Base-by-base conservation (phyloP, 805 yeast genomes). In the Candida nonsorbophila region DNA sequence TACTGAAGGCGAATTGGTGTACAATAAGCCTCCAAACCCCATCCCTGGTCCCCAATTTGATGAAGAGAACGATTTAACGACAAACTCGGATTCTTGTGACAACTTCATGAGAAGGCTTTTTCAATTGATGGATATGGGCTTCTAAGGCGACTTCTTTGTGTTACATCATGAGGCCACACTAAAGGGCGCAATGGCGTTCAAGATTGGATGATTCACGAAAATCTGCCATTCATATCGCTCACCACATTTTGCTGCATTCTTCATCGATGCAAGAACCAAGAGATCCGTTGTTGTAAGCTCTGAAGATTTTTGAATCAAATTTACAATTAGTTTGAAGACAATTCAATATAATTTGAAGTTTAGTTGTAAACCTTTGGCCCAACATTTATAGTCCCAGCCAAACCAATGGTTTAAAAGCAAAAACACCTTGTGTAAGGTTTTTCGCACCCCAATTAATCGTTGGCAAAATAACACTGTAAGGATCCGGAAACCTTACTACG, bases 201-300 rank as follows among this genome's bases (percentile, higher is more conserved):
- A 60, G 55, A 57, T 56, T 59, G 61, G 59, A 56, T 60, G 67
- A 59, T 32, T 28, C 36, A 32, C 36, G 36, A 32, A 32, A 28
- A 28, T 32, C 36, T 32, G 36, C 36, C 28, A 52, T 45, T 49
- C 65, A 56, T 62, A 55, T 40, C 49, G 57, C 63, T 47, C 56
- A 55, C 57, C 65, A 63, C 63, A 52, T 44, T 56, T 58, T 58
- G 64, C 65, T 58, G 64, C 65, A 63, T 56, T 55, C 62, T 58
- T 58, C 63, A 58, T 58, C 63, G 63, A 53, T 58, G 62, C 36
- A 32, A 32, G 36, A 32, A 32, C 36, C 36, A 32, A 32, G 36
- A 28, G 36, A 32, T 32, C 36, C 36, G 36, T 32, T 32, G 36
- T 32, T 32, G 36, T 28, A 32, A 32, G 36, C 28, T 32, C 28